Evolutionary conservation across 768 basidiomycete species (phyloP).

Genomic region (Harrya chromipes): DNA sequence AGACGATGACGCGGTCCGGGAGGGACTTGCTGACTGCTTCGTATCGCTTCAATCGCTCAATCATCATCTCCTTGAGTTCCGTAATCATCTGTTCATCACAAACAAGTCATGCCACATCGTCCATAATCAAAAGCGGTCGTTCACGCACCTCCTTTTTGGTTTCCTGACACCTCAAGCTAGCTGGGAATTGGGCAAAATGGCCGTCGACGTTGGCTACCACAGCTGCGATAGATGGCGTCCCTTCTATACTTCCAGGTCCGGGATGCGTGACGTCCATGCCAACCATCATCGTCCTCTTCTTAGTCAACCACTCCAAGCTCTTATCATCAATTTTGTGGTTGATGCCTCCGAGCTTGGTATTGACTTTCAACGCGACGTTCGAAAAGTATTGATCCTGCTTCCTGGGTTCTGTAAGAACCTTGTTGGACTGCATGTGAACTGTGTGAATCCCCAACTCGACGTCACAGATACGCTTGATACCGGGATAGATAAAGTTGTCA

Average conservation of each 20-base stretch:
- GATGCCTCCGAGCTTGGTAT: slow-evolving; percentile 78
- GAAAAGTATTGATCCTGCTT: slow-evolving; percentile 81
- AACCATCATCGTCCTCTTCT: slow-evolving; percentile 74
- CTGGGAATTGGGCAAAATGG: slow-evolving; percentile 74
- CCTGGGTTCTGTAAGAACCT: slow-evolving; percentile 50
- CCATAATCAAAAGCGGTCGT: not conserved
- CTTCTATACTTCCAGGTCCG: slow-evolving; percentile 58
- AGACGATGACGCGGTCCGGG: slow-evolving; percentile 69
- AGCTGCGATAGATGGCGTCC: slow-evolving; percentile 80
- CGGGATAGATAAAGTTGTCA: slow-evolving; percentile 78
- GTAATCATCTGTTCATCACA: slow-evolving; percentile 58
- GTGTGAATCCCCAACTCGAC: slow-evolving; percentile 73
- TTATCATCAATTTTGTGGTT: slow-evolving; percentile 68
- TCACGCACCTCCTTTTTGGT: slow-evolving; percentile 25
- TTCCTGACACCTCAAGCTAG: slow-evolving; percentile 65
- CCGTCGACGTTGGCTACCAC: slow-evolving; percentile 76
- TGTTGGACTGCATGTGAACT: slow-evolving; percentile 64
- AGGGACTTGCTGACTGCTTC: slow-evolving; percentile 52
- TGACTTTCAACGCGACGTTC: slow-evolving; percentile 78
- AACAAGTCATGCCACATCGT: not conserved
- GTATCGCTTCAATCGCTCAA: slow-evolving; percentile 63
- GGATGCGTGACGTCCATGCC: slow-evolving; percentile 87
- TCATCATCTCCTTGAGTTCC: slow-evolving; percentile 61
- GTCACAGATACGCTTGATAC: slow-evolving; percentile 76
- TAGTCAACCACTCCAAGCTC: slow-evolving; percentile 62